Evolutionary conservation across 345 rosid genomes (phyloP).

Genomic region (Capsella bursapastoris): DNA sequence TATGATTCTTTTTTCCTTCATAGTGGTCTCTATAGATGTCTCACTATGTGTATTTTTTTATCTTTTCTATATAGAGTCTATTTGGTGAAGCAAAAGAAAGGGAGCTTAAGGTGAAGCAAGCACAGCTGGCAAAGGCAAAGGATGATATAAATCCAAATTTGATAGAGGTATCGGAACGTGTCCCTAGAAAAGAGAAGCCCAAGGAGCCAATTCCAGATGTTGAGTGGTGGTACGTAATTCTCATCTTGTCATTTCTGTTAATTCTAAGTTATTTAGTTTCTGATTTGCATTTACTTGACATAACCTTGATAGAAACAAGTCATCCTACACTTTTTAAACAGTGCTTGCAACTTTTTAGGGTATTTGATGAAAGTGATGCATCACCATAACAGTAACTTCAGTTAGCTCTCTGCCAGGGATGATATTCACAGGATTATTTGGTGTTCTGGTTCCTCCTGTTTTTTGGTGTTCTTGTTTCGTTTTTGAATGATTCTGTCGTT

Average conservation of each 20-base stretch:
- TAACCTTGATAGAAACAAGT: constrained; percentile 21
- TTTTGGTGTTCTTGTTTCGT: constrained; percentile 2
- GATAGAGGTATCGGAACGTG: constrained; percentile 88
- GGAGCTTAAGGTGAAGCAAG: constrained; percentile 91
- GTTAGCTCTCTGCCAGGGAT: background rate
- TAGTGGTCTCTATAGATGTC: constrained; percentile 34
- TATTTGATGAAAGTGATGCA: constrained; percentile 3
- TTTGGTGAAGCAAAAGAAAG: constrained; percentile 96
- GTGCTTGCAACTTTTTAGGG: background rate
- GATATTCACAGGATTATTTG: background rate
- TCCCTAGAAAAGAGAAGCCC: constrained; percentile 71
- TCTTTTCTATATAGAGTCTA: constrained; percentile 61
- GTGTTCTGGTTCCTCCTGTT: constrained; percentile 1
- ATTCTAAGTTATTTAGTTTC: constrained; percentile 19
- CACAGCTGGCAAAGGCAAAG: constrained; percentile 85
- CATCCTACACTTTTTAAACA: constrained; percentile 14
- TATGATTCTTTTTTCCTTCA: background rate
- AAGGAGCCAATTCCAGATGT: constrained; percentile 83
- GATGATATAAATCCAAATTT: constrained; percentile 93
- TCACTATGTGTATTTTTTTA: constrained; percentile 20
- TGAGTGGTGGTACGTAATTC: constrained; percentile 91
- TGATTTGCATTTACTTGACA: constrained; percentile 2
- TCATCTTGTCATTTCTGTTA: constrained; percentile 15
- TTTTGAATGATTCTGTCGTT: background rate
- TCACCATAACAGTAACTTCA: background rate